Base-by-base conservation (phyloP, 257 asterid species). In the Phtheirospermum japonicum region DNA sequence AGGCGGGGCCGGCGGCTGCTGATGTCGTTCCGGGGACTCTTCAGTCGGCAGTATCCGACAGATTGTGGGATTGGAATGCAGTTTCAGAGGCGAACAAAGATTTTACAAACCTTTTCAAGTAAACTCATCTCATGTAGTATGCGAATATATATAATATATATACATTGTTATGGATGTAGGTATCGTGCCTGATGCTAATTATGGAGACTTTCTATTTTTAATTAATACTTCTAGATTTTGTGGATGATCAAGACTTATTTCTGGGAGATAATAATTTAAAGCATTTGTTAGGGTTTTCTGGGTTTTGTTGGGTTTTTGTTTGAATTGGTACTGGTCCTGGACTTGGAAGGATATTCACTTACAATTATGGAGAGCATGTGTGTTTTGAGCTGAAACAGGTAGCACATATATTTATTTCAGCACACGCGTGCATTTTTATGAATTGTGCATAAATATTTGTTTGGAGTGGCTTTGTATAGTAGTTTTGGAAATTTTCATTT, bases 61-160 rank as follows among this genome's bases (percentile, higher is more conserved):
- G 89, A 59, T 57, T 88, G 75, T 92, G 98, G 98, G 98, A 88
- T 39, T 91, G 98, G 54, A 86, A 36, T 68, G 77, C 75, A 13
- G 59, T 76, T 51, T 26, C 75, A 32, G 83, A 79, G 30, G 73
- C 71, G n/a, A 57, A 69, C 65, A 82, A 77, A 49, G 85, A 79
- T 33, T 77, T 56, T 66, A 37, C 53, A 69, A 71, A 70, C 54
- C 71, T 68, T 8, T 77, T 82, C 78, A 82, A 79, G 83, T 79
- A 72, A 77, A 39, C 46, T 39, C 46, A 9, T 39, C n/a, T 23
- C 28, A 23, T 23, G 28, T 23, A 23, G 3, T 23, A 23, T 23
- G 28, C 28, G n/a, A n/a, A n/a, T n/a, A n/a, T n/a, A n/a, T 23
- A 23, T 23, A 23, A 23, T 23, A 23, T 23, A 3, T 23, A 23